These are phyloP conservation scores for Pseudogymnoascus sp. DNA, from an alignment of 2,329 filamentous ascomycete species.

Conservation along the genomic window DNA sequence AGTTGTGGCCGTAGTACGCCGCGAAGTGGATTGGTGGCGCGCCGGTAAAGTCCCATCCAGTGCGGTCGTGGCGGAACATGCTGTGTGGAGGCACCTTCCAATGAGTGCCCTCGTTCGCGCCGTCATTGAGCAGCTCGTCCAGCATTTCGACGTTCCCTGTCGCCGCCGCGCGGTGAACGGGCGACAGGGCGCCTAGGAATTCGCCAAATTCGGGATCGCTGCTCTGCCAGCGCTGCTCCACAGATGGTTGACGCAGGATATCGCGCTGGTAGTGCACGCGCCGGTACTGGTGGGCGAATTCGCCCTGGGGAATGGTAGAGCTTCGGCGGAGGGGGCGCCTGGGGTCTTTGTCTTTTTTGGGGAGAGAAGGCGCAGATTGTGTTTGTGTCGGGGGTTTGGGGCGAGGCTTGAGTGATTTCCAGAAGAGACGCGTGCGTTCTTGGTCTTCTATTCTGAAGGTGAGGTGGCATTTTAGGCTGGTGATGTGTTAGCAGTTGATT, in stretches of 20 bases:
- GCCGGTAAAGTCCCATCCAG: background rate
- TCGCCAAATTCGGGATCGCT: slow-evolving; percentile 1
- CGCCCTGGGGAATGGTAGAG: background rate
- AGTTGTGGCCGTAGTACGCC: background rate
- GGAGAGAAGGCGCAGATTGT: background rate
- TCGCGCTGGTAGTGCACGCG: background rate
- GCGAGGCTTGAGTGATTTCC: background rate
- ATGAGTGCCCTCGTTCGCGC: background rate
- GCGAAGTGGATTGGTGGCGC: slow-evolving; percentile 1
- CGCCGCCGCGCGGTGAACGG: background rate
- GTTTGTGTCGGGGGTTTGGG: slow-evolving; percentile 1
- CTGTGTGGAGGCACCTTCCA: background rate
- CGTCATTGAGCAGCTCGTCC: background rate
- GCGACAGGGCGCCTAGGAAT: background rate
- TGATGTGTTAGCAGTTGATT: background rate
- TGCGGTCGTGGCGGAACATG: background rate
- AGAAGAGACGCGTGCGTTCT: background rate
- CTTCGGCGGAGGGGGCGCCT: background rate
- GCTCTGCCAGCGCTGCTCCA: slow-evolving; percentile 1
- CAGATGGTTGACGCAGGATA: background rate
- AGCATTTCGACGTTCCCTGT: background rate
- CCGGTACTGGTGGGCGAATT: background rate
- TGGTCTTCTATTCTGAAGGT: slow-evolving; percentile 1
- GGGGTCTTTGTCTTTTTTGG: background rate
- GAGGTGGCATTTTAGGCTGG: background rate